These are phyloP conservation scores for Verbascum thapsus DNA, from an alignment of 257 asterid genomes.

Conservation along the genomic window DNA sequence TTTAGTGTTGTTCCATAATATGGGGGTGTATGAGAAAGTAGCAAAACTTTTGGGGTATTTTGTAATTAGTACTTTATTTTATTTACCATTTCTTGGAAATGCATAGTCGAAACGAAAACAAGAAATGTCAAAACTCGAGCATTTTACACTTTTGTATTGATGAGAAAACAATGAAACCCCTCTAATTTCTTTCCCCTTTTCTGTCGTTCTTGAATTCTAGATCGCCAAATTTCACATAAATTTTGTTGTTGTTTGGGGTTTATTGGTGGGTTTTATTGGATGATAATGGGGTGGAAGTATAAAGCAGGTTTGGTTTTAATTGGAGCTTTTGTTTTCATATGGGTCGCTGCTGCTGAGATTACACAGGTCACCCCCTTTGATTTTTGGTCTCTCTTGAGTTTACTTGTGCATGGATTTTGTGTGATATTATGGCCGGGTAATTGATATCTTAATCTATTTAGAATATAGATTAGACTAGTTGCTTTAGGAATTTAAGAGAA, in stretches of 20 bases:
- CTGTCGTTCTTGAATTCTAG: background rate
- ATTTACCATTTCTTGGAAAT: conserved; percentile 19
- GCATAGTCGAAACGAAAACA: conserved; percentile 28
- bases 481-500: background rate
- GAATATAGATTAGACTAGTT: background rate
- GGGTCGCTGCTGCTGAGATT: conserved; percentile 88
- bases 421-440: too few relatives aligned
- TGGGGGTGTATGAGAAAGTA: too few relatives aligned
- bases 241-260: conserved; percentile 11
- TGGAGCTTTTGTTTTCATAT: conserved; percentile 74
- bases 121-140: conserved; percentile 26
- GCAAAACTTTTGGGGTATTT: too few relatives aligned
- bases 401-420: conserved; percentile 15
- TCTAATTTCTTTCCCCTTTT: conserved; percentile 1
- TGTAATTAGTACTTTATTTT: too few relatives aligned
- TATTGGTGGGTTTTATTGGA: conserved; percentile 47
- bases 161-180: background rate
- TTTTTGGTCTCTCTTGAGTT: background rate
- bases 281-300: too few relatives aligned
- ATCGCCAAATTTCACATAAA: background rate
- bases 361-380: conserved; percentile 62
- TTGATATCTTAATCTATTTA: too few relatives aligned
- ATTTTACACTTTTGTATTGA: background rate
- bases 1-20: too few relatives aligned
- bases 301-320: conserved; percentile 69